A percentile compares a stretch with the other conserved stretches of the same genome.
Evolutionary conservation across 1,284 basidiomycete genomes (phyloP).

Genomic region (Spongispora temasekensis): DNA sequence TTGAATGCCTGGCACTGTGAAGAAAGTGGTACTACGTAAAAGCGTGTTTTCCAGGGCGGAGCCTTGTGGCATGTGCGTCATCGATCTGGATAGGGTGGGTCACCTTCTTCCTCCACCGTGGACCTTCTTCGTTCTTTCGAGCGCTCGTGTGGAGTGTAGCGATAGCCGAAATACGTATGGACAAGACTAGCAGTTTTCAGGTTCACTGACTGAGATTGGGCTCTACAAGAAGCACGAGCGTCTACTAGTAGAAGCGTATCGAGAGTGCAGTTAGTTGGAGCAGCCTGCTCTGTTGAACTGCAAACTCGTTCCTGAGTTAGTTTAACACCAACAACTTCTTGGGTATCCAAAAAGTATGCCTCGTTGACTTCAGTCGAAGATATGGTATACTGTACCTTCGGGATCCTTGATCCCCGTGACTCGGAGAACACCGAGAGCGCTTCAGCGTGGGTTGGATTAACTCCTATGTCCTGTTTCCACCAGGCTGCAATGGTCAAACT

Average conservation of each 20-base stretch:
- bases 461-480: slow-evolving; percentile 25
- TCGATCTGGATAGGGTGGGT: slow-evolving; percentile 21
- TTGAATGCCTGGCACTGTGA: too few relatives aligned
- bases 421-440: slow-evolving; percentile 28
- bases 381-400: slow-evolving; percentile 32
- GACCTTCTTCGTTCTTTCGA: slow-evolving; percentile 23
- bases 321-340: slow-evolving; percentile 18
- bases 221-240: slow-evolving; percentile 29
- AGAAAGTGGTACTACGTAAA: too few relatives aligned
- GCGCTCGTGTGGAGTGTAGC: too few relatives aligned
- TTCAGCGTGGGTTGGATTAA: too few relatives aligned
- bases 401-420: slow-evolving; percentile 27
- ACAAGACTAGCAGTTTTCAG: slow-evolving; percentile 29
- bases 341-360: slow-evolving; percentile 17
- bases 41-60: too few relatives aligned
- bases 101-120: slow-evolving; percentile 16
- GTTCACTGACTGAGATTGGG: slow-evolving; percentile 31
- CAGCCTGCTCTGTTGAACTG: slow-evolving; percentile 11
- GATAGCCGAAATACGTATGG: too few relatives aligned
- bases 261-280: too few relatives aligned
- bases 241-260: too few relatives aligned
- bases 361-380: slow-evolving; percentile 25
- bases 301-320: slow-evolving; percentile 22
- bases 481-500: too few relatives aligned
- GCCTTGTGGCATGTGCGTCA: slow-evolving; percentile 24